Evolutionary conservation across 1,284 basidiomycete species (phyloP).

Genomic region (Rhodotorula mucilaginosa): DNA sequence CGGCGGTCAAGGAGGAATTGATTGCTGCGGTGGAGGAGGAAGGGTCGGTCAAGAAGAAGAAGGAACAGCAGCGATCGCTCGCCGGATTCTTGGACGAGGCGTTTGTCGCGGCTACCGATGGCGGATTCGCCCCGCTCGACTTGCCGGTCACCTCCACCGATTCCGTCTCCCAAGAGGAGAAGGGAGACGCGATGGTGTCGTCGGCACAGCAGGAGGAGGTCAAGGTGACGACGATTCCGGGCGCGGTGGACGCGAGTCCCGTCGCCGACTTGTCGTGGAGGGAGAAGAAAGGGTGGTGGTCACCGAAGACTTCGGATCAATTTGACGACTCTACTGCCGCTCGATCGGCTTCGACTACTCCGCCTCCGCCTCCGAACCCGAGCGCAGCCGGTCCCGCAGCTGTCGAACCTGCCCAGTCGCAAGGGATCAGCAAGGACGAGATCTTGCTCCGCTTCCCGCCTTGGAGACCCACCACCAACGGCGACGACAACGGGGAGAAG

Average conservation of each 20-base stretch:
- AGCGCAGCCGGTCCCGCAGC: slow-evolving; percentile 8
- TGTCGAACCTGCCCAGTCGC: slow-evolving; percentile 5
- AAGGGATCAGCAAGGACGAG: neutral
- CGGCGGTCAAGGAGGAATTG: neutral
- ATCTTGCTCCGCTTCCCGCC: slow-evolving; percentile 14
- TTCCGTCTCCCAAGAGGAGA: neutral
- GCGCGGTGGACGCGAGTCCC: slow-evolving; percentile 17
- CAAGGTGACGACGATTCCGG: slow-evolving; percentile 2
- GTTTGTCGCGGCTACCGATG: neutral
- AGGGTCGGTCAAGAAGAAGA: neutral
- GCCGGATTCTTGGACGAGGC: slow-evolving; percentile 7
- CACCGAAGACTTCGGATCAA: neutral
- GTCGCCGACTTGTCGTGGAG: slow-evolving; percentile 24
- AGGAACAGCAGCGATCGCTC: neutral
- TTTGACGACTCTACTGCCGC: slow-evolving; percentile 5
- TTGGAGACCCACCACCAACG: slow-evolving; percentile 4
- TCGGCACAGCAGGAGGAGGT: neutral
- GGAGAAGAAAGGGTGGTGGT: slow-evolving; percentile 31
- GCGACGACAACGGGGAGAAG: neutral
- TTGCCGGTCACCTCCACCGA: neutral
- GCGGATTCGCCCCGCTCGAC: slow-evolving; percentile 10
- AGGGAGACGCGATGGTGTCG: neutral
- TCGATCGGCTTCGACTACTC: neutral
- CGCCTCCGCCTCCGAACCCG: neutral
- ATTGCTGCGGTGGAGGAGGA: neutral